Evolutionary conservation across 2,329 filamentous ascomycete species (phyloP), one percentile per base, ranked within the genome.

Genomic region (Gliomastix tumulicola): DNA sequence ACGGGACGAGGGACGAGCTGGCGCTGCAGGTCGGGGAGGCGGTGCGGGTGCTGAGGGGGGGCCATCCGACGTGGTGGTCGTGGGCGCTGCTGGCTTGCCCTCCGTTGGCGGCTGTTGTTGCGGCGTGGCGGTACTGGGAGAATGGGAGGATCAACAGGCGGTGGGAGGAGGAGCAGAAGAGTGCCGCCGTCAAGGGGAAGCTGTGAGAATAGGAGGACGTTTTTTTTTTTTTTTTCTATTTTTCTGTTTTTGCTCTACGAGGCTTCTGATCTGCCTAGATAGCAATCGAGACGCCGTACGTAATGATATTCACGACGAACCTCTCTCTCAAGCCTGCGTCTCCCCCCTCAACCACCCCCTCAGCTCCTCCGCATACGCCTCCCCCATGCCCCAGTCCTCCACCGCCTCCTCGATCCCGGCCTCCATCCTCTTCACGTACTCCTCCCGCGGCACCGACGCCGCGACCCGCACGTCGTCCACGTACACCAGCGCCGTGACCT

Each of bases 61-160:
- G 63, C 15, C 92, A 83, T 56, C 86, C 87, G 7, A 60, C 65
- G 43, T 94, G 88, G 87, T 97, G 92, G 90, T 78, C 78, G n/a
- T 83, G 77, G 74, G 40, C 84, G 45, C 54, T 82, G 43, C 63
- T 80, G 45, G 60, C 82, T 27, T 84, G 74, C 53, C 90, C 90
- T 44, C 88, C 88, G 28, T 50, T 94, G 45, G 89, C 82, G 2
- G 72, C 80, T 16, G 62, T 72, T 10, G 72, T 80, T 39, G 86
- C 79, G 0, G 60, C 76, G 20, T 89, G 82, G 80, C 81, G 75
- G 48, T 77, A 87, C 55, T 80, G 80, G 63, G 69, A 78, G 53
- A 92, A 89, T 60, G 71, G 75, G 53, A 71, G 67, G 49, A 79
- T 82, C 46, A 85, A 87, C 60, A 73, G 66, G 56, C 66, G 66